Evolutionary conservation across 2,329 filamentous ascomycete genomes (phyloP).

Genomic region (Penicillium sp.): DNA sequence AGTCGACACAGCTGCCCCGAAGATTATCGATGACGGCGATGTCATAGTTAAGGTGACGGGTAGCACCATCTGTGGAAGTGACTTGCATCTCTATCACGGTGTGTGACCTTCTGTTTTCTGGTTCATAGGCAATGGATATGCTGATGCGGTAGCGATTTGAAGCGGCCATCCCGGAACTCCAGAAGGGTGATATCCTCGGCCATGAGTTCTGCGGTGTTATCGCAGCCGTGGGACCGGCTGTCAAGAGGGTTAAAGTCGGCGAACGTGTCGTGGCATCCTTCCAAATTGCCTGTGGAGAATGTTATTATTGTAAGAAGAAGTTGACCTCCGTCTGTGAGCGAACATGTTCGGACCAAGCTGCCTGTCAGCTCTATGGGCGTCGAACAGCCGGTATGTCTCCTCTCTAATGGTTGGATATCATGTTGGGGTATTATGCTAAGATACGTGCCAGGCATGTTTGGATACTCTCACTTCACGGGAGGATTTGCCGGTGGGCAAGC

Average conservation of each 20-base stretch:
- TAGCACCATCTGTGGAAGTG: conserved; percentile 57
- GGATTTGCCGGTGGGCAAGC: not conserved
- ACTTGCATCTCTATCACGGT: conserved; percentile 50
- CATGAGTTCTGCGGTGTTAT: conserved; percentile 52
- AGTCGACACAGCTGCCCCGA: conserved; percentile 64
- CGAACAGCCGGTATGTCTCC: conserved; percentile 58
- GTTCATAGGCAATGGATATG: not conserved
- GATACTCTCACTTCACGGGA: not conserved
- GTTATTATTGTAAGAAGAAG: conserved; percentile 74
- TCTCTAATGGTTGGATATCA: not conserved
- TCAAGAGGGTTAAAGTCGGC: conserved; percentile 54
- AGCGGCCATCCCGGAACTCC: conserved; percentile 52
- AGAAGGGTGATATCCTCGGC: conserved; percentile 63
- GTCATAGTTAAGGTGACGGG: conserved; percentile 75
- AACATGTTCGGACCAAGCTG: conserved; percentile 68
- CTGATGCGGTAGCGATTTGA: not conserved
- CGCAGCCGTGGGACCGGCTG: conserved; percentile 51
- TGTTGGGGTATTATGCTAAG: not conserved
- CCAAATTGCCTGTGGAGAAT: conserved; percentile 66
- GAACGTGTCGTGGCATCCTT: conserved; percentile 77
- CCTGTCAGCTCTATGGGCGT: conserved; percentile 71
- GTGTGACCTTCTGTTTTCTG: not conserved
- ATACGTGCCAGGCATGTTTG: not conserved
- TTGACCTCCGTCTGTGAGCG: conserved; percentile 72
- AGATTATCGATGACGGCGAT: conserved; percentile 65